These are phyloP conservation scores for Quercus suber DNA, from an alignment of 306 rosid genomes.

Conservation along the genomic window DNA sequence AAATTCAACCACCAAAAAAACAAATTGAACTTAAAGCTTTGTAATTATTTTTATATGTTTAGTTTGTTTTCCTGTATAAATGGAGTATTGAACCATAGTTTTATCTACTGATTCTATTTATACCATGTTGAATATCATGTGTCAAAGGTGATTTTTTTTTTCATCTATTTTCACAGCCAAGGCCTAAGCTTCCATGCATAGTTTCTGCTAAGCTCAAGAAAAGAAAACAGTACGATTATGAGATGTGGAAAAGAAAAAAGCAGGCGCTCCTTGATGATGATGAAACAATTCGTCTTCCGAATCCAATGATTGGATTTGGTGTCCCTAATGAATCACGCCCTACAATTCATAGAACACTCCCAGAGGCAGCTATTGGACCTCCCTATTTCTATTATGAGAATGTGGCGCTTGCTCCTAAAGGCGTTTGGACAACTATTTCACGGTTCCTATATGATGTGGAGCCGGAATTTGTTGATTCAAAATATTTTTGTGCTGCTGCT, in stretches of 20 bases:
- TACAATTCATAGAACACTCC: slow-evolving; percentile 43
- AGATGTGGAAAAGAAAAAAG: slow-evolving; percentile 56
- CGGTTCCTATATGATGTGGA: slow-evolving; percentile 73
- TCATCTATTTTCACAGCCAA: slow-evolving; percentile 50
- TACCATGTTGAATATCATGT: neutral
- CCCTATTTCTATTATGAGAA: slow-evolving; percentile 97
- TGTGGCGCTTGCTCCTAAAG: slow-evolving; percentile 92
- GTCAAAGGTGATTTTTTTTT: slow-evolving; percentile 17
- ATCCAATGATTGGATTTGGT: slow-evolving; percentile 92
- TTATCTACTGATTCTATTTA: neutral
- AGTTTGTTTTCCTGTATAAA: neutral
- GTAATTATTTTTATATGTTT: neutral
- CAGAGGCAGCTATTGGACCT: slow-evolving; percentile 75
- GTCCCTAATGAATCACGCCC: slow-evolving; percentile 54
- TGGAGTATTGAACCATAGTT: neutral
- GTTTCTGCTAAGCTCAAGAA: slow-evolving; percentile 37
- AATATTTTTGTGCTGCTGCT: slow-evolving; percentile 83
- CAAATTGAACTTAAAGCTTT: slow-evolving; percentile 1
- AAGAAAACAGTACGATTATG: slow-evolving; percentile 47
- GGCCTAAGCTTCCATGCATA: slow-evolving; percentile 13
- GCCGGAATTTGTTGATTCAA: slow-evolving; percentile 93
- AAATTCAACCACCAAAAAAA: neutral
- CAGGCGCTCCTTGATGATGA: slow-evolving; percentile 56
- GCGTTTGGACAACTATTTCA: slow-evolving; percentile 89
- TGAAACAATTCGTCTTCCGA: slow-evolving; percentile 65